Base-by-base conservation (phyloP, 2,329 filamentous ascomycete species). In the Fusarium sublunatum region DNA sequence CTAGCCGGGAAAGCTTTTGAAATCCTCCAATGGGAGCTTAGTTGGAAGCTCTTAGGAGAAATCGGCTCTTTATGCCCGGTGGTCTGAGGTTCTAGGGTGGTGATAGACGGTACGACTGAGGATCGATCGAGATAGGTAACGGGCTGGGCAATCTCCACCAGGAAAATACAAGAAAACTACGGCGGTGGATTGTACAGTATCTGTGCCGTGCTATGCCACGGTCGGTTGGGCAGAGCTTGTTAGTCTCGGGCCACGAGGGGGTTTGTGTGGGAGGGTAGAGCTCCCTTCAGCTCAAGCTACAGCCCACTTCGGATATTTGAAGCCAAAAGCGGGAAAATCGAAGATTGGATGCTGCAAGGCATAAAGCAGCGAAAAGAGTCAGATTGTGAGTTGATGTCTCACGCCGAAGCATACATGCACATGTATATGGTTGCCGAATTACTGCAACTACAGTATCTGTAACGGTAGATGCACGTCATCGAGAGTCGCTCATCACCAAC, bases 81-180 rank as follows among this genome's bases (percentile, higher is more conserved):
- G 67, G 67, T 65, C 53, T 54, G 67, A 70, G 53, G 46, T 38
- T 48, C 63, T n/a, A n/a, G n/a, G n/a, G n/a, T n/a, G n/a, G n/a
- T n/a, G 50, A 38, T 40, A 19, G 36, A 47, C 25, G 46, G 61
- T 63, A 63, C 61, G 29, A 15, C n/a, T 25, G 35, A 49, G n/a
- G 43, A 55, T 58, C 19, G 36, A 49, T 35, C 29, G 9, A 35
- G 26, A 10, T 13, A 52, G 35, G 67, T 69, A 65, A 35, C 34
- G 10, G 39, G 28, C n/a, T 43, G 13, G 26, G 51, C 13, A 31
- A 32, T 34, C 13, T 31, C 15, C n/a, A 34, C 45, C 11, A 13
- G 42, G 22, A n/a, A 52, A 40, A 41, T 67, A 70, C 65, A 40
- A 55, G 38, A 26, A 34, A 32, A 26, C 32, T 19, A 41, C 43